Conservation (phyloP, 306 rosid species). For the Gastrolobium bilobum region DNA sequence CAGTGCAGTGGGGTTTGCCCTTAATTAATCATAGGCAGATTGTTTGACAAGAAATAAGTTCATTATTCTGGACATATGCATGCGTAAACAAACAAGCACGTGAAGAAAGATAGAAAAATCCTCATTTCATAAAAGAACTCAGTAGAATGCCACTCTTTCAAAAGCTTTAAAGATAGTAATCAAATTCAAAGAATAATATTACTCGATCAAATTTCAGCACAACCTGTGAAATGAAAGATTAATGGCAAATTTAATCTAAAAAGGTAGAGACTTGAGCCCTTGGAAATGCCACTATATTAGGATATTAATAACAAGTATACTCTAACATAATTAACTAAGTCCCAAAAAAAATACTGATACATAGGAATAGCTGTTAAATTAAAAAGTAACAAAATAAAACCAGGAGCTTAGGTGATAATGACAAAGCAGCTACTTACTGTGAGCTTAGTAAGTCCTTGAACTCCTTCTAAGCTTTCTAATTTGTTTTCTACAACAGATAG, state of each 20-base stretch:
- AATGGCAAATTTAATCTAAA: conserved; percentile 1
- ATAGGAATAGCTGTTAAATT: not conserved
- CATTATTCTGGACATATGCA: conserved; percentile 5
- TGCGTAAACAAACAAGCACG: conserved; percentile 33
- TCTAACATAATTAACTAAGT: not conserved
- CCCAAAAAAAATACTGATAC: not conserved
- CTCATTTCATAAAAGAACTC: not conserved
- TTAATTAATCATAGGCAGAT: conserved; percentile 25
- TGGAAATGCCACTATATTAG: no score
- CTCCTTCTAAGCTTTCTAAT: conserved; percentile 81
- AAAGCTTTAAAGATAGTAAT: not conserved
- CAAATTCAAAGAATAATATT: conserved; percentile 8
- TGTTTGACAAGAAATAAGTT: conserved; percentile 27
- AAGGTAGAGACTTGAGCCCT: not conserved
- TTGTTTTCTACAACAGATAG: conserved; percentile 82
- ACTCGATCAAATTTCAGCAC: not conserved
- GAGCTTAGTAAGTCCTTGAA: conserved; percentile 85
- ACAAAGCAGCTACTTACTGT: conserved; percentile 60
- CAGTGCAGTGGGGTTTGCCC: conserved; percentile 60
- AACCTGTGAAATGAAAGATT: conserved; percentile 26
- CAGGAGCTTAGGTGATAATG: not conserved
- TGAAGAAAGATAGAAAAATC: conserved; percentile 28
- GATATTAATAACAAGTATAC: no score
- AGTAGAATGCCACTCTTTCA: not conserved
- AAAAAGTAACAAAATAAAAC: not conserved